These are phyloP conservation scores for Pleurotus djamor DNA, from an alignment of 768 basidiomycete species.

Conservation along the genomic window DNA sequence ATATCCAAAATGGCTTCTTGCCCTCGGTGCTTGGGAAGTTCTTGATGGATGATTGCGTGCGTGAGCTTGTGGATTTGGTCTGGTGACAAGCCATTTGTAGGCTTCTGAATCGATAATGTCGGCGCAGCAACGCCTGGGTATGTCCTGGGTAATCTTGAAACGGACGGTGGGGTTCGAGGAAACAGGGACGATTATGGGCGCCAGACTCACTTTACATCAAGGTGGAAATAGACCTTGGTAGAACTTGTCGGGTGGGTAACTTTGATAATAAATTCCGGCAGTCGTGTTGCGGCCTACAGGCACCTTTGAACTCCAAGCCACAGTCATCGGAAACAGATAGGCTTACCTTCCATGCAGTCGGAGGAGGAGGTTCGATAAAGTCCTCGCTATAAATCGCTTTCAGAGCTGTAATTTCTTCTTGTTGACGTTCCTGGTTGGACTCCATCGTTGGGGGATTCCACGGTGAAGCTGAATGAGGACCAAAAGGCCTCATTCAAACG, in stretches of 20 bases:
- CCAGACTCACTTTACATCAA: constrained; percentile 64
- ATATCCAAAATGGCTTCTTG: constrained; percentile 82
- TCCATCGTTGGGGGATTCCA: constrained; percentile 49
- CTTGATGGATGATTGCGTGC: constrained; percentile 53
- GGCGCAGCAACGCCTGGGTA: constrained; percentile 76
- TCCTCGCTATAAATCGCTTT: constrained; percentile 81
- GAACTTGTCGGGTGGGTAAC: constrained; percentile 58
- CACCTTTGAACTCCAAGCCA: constrained; percentile 3
- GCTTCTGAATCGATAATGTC: constrained; percentile 66
- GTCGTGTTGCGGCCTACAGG: constrained; percentile 58
- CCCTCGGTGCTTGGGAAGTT: constrained; percentile 65
- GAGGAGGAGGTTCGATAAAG: constrained; percentile 70
- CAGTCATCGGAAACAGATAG: background rate
- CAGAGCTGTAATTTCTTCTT: constrained; percentile 72
- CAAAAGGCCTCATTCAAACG: constrained; percentile 15
- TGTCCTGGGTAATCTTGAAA: constrained; percentile 71
- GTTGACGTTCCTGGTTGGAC: constrained; percentile 64
- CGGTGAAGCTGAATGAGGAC: constrained; percentile 14
- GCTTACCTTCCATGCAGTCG: constrained; percentile 80
- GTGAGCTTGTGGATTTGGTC: constrained; percentile 57
- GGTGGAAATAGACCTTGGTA: constrained; percentile 58
- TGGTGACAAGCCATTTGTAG: constrained; percentile 53
- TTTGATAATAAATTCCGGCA: constrained; percentile 76
- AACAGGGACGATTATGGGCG: background rate
- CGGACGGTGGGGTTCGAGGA: background rate